Conservation (phyloP, 345 rosid genomes). For the Turnera subulata region DNA sequence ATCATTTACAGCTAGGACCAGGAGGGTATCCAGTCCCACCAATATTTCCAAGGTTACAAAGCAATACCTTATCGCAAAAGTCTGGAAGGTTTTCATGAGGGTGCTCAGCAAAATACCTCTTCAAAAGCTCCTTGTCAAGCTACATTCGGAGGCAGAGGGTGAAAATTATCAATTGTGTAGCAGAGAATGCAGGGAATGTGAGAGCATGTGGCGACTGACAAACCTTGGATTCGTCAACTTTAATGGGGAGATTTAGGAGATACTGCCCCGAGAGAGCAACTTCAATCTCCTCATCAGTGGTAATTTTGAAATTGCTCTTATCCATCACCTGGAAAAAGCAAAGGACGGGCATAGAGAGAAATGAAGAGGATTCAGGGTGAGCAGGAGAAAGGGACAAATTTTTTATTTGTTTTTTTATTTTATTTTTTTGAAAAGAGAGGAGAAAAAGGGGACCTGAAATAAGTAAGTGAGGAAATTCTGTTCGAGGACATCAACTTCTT, state of each 20-base stretch:
- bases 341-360: not conserved
- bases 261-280: slow-evolving; percentile 90
- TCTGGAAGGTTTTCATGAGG: slow-evolving; percentile 68
- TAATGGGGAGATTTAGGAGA: slow-evolving; percentile 85
- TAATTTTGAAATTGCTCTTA: slow-evolving; percentile 89
- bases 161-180: not conserved
- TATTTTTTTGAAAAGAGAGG: too few relatives aligned
- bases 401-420: too few relatives aligned
- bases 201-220: too few relatives aligned
- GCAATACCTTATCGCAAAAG: slow-evolving; percentile 75
- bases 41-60: slow-evolving; percentile 4
- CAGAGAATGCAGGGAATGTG: too few relatives aligned
- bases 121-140: slow-evolving; percentile 83
- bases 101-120: slow-evolving; percentile 64
- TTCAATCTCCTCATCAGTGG: slow-evolving; percentile 78
- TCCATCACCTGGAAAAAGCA: slow-evolving; percentile 80
- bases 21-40: not conserved
- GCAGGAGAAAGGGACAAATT: too few relatives aligned
- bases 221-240: slow-evolving; percentile 90
- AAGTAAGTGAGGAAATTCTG: slow-evolving; percentile 80
- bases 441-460: slow-evolving; percentile 55
- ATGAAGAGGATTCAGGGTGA: not conserved
- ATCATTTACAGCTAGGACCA: too few relatives aligned
- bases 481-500: slow-evolving; percentile 73
- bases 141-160: slow-evolving; percentile 36